Evolutionary conservation across 139 green algal species (phyloP).

Genomic region (Gonium pectorale): DNA sequence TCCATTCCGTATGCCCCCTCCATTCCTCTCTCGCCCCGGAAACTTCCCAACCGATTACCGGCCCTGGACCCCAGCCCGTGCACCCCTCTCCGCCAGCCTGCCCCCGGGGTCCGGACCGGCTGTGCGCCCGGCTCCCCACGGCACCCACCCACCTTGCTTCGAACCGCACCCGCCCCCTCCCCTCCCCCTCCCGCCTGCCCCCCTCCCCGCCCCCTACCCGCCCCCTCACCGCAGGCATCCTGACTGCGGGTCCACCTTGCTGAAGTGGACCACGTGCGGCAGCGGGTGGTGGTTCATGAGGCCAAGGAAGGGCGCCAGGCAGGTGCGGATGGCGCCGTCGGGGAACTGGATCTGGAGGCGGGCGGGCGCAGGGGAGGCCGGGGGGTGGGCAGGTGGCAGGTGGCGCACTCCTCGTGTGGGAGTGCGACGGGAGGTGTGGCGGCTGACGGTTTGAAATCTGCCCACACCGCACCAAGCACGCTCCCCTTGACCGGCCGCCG

Average conservation of each 20-base stretch:
- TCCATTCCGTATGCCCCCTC: too few relatives aligned
- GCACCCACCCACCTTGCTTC: neutral
- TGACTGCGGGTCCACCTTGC: slow-evolving; percentile 55
- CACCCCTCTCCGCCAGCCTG: too few relatives aligned
- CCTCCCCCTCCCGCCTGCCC: neutral
- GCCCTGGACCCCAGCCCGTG: too few relatives aligned
- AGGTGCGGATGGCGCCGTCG: slow-evolving; percentile 50
- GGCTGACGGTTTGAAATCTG: too few relatives aligned
- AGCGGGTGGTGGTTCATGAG: slow-evolving; percentile 81
- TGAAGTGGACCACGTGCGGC: slow-evolving; percentile 81
- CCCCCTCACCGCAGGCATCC: slow-evolving; percentile 51
- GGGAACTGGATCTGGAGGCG: slow-evolving; percentile 59
- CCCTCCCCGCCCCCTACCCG: neutral
- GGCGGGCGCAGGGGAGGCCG: neutral
- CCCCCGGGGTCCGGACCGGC: too few relatives aligned
- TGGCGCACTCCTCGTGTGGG: too few relatives aligned
- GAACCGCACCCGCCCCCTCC: neutral
- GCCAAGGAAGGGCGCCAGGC: slow-evolving; percentile 75
- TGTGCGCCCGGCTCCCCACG: too few relatives aligned
- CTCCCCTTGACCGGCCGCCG: too few relatives aligned
- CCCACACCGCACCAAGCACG: too few relatives aligned
- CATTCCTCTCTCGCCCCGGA: too few relatives aligned
- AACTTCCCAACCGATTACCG: too few relatives aligned
- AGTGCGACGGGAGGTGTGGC: too few relatives aligned
- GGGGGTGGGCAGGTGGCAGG: neutral